Conservation (phyloP, 2,329 filamentous ascomycete genomes). For the Epichloe glyceriae region DNA sequence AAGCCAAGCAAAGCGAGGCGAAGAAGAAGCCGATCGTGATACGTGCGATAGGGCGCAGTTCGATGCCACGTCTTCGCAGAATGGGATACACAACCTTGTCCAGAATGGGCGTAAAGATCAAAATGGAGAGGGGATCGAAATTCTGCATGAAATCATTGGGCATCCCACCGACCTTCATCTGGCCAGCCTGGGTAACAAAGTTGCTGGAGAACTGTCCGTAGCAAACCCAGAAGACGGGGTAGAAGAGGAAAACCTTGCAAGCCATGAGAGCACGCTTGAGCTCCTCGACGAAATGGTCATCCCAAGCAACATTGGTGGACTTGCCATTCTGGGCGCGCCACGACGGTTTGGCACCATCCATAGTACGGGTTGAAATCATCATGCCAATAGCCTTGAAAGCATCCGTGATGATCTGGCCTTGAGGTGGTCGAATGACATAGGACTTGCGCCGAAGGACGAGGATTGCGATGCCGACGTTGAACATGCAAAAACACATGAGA, state of each 20-base stretch:
- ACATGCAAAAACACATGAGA: conserved; percentile 44
- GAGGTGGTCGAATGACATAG: conserved; percentile 38
- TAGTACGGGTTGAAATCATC: conserved; percentile 28
- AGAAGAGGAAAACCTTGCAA: conserved; percentile 58
- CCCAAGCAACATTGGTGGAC: conserved; percentile 38
- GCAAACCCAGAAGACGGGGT: conserved; percentile 54
- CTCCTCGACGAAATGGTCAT: conserved; percentile 60
- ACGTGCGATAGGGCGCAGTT: conserved; percentile 51
- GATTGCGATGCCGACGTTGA: conserved; percentile 44
- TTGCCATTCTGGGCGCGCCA: conserved; percentile 42
- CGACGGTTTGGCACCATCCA: conserved; percentile 52
- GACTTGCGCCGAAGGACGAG: conserved; percentile 33
- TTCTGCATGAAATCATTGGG: conserved; percentile 61
- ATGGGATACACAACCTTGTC: conserved; percentile 49
- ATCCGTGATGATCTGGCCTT: conserved; percentile 52
- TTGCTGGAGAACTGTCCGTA: conserved; percentile 58
- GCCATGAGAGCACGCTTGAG: conserved; percentile 53
- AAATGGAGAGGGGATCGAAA: conserved; percentile 52
- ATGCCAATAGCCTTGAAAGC: conserved; percentile 39
- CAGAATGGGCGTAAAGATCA: conserved; percentile 53
- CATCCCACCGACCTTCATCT: conserved; percentile 48
- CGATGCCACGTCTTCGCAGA: conserved; percentile 42
- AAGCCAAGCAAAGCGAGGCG: conserved; percentile 40
- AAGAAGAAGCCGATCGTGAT: conserved; percentile 52
- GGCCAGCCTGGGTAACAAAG: conserved; percentile 47